Percentiles rank a stretch among this genome's conserved stretches.
These are phyloP conservation scores for Davidsoniella neocaledoniae DNA, from an alignment of 2,329 filamentous ascomycete species.

Conservation along the genomic window DNA sequence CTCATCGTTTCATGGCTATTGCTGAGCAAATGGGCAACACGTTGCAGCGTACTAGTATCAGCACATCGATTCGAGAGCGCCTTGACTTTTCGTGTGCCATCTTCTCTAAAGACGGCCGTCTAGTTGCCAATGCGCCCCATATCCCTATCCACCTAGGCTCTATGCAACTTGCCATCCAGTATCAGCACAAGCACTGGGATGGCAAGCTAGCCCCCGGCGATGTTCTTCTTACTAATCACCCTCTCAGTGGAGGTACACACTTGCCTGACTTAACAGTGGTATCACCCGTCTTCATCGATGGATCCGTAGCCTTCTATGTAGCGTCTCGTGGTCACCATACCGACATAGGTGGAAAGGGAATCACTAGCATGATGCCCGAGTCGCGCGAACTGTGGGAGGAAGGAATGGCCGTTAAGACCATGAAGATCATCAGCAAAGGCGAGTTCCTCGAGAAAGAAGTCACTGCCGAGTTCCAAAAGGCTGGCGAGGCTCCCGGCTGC, in stretches of 20 bases:
- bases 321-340: constrained; percentile 21
- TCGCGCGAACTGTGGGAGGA: constrained; percentile 49
- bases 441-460: constrained; percentile 65
- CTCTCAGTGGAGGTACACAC: constrained; percentile 22
- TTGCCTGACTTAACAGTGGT: constrained; percentile 24
- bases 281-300: constrained; percentile 24
- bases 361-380: constrained; percentile 68
- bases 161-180: constrained; percentile 64
- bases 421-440: constrained; percentile 60
- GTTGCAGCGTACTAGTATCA: constrained; percentile 63
- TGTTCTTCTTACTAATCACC: constrained; percentile 22
- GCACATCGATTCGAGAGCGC: constrained; percentile 65
- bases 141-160: constrained; percentile 60
- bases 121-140: constrained; percentile 62
- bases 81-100: constrained; percentile 69
- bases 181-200: constrained; percentile 47
- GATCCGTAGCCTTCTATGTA: constrained; percentile 22
- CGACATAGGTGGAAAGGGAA: constrained; percentile 56
- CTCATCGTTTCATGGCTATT: constrained; percentile 69
- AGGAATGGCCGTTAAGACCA: constrained; percentile 45
- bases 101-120: constrained; percentile 55
- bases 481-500: constrained; percentile 58
- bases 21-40: constrained; percentile 71
- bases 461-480: constrained; percentile 53
- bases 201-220: constrained; percentile 20